Base-by-base conservation (phyloP, 768 basidiomycete genomes). In the Pleurotus tuber-regium region DNA sequence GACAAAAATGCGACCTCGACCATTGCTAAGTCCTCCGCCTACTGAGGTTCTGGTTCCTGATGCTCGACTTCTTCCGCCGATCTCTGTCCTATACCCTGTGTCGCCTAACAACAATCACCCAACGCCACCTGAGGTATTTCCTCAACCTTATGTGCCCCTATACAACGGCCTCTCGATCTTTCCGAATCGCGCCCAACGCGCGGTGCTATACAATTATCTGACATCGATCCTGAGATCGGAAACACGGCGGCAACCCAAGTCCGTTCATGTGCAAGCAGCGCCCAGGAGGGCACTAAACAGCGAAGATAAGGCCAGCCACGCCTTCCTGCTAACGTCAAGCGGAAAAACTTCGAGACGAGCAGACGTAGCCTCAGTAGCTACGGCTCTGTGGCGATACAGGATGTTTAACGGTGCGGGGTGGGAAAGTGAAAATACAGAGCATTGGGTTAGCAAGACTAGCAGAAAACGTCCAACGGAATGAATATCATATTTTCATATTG, bases 371-470 rank as follows among this genome's bases (percentile, higher is more conserved):
- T 75, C 83, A 4, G 68, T 87, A 10, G 86, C 84, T 0, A 77
- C 86, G 36, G 88, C 91, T 1, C 61, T 92, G 14, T 92, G 90
- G 90, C 80, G 91, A 54, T 53, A 91, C 36, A 73, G 84, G 53
- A 83, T 92, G 80, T 93, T 84, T 75, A 85, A 89, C 60, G 80
- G 83, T 2, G 70, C 67, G 6, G 75, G 73, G 0, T 83, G 79
- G 78, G 72, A 75, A 31, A 53, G 64, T 7, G 61, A 58, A 30
- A 35, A 56, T 50, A 54, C 42, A 19, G 56, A 25, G 23, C 46
- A 36, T 52, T 44, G 51, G 46, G 46, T 48, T 31, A 30, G 29
- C 10, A 48, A 35, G 46, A 31, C 31, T 21, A 48, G 46, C 25
- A 23, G 31, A 18, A 48, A 48, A 35, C 46, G 46, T 16, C 29